Conservation (phyloP, 2,329 filamentous ascomycete genomes). For the Colletotrichum cuscutae region DNA sequence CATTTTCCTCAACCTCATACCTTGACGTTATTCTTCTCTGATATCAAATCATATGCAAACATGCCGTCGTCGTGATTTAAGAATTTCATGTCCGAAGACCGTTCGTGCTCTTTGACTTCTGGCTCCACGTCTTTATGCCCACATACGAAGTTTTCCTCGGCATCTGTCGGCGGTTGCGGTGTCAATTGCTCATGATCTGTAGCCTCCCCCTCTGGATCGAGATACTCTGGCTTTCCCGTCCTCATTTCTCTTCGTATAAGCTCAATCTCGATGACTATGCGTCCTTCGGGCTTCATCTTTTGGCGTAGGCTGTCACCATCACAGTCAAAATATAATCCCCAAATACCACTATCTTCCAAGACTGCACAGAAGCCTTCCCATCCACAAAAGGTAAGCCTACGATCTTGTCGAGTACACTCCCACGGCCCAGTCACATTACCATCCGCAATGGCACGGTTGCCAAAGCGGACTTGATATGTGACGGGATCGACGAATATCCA, state of each 20-base stretch:
- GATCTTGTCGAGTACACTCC: constrained; percentile 63
- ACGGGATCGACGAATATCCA: constrained; percentile 60
- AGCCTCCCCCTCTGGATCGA: background rate
- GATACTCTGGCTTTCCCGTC: background rate
- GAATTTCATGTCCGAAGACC: too few species aligned
- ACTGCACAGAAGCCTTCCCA: constrained; percentile 61
- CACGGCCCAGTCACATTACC: constrained; percentile 58
- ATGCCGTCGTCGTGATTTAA: too few species aligned
- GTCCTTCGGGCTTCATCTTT: constrained; percentile 56
- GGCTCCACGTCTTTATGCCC: too few species aligned
- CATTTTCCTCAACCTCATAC: too few species aligned
- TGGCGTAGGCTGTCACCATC: constrained; percentile 54
- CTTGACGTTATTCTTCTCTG: too few species aligned
- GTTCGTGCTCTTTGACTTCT: too few species aligned
- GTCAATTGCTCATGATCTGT: background rate
- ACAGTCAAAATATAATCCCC: constrained; percentile 59
- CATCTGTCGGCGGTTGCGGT: background rate
- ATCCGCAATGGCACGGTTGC: constrained; percentile 53
- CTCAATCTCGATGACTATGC: constrained; percentile 65
- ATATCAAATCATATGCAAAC: too few species aligned
- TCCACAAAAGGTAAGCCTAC: constrained; percentile 57
- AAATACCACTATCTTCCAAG: constrained; percentile 54
- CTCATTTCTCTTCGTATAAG: constrained; percentile 61
- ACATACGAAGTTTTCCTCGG: background rate
- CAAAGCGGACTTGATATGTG: constrained; percentile 58